phyloP scores from a whole-genome alignment of 2,329 filamentous ascomycete genomes.

The Nigrospora oryzae region DNA sequence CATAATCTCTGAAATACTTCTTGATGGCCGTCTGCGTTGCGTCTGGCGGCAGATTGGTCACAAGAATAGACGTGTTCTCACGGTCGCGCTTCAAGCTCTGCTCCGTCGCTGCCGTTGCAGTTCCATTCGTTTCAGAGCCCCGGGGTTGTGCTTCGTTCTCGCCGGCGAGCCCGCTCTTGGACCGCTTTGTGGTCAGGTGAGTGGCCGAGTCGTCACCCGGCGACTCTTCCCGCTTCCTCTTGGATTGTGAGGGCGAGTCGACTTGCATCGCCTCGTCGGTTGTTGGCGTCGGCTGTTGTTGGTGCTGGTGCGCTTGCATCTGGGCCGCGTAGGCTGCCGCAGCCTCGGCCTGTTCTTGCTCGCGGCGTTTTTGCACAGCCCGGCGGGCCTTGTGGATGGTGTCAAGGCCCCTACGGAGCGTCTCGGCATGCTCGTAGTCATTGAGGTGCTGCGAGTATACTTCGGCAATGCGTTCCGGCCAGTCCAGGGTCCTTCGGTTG shows the following conservation, averaged over 20 bases:
- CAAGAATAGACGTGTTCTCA: constrained; percentile 79
- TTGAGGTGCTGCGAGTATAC: constrained; percentile 76
- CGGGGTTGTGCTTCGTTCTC: too few relatives aligned
- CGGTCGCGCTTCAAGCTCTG: constrained; percentile 66
- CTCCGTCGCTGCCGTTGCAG: constrained; percentile 16
- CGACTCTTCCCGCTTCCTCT: constrained; percentile 67
- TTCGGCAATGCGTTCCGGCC: constrained; percentile 68
- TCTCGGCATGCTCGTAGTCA: constrained; percentile 75
- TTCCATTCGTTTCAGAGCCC: constrained; percentile 12
- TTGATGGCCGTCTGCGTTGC: constrained; percentile 65
- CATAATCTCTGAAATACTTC: constrained; percentile 89
- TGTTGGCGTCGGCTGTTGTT: constrained; percentile 23
- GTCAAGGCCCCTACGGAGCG: constrained; percentile 66
- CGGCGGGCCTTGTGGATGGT: constrained; percentile 62
- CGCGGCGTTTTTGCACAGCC: constrained; percentile 53
- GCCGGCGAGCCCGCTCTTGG: constrained; percentile 33
- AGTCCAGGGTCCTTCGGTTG: constrained; percentile 55
- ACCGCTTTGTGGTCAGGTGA: constrained; percentile 58
- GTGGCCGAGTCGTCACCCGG: constrained; percentile 37
- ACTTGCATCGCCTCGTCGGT: constrained; percentile 16
- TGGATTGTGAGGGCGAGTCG: constrained; percentile 35
- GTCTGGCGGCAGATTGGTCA: constrained; percentile 65
- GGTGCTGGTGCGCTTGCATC: constrained; percentile 20
- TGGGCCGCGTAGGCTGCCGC: constrained; percentile 40
- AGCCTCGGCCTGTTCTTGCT: constrained; percentile 55